Evolutionary conservation across 345 rosid genomes (phyloP).

Genomic region (Gossypium rotundifolium): DNA sequence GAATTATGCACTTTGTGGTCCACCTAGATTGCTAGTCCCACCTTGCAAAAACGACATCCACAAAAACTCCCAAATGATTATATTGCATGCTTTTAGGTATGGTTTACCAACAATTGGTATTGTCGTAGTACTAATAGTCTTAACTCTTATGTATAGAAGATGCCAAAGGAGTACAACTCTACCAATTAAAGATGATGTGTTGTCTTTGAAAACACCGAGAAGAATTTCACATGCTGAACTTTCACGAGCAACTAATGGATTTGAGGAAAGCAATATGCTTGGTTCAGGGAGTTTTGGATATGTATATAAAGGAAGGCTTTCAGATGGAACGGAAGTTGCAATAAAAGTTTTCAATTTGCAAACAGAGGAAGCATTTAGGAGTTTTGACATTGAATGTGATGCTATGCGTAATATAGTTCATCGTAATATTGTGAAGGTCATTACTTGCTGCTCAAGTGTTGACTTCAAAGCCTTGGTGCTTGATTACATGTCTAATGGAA

Average conservation of each 20-base stretch:
- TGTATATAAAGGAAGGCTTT: neutral
- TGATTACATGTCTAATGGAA: slow-evolving; percentile 17
- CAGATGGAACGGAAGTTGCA: neutral
- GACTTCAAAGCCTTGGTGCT: slow-evolving; percentile 12
- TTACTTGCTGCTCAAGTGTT: slow-evolving; percentile 11
- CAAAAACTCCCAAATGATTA: neutral
- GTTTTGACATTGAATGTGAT: slow-evolving; percentile 11
- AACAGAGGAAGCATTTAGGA: neutral
- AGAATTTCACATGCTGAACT: neutral
- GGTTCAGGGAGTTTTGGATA: neutral
- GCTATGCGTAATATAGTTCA: neutral
- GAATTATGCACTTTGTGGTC: neutral
- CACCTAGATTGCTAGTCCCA: neutral
- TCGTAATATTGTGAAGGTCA: slow-evolving; percentile 23
- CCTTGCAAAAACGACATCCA: neutral
- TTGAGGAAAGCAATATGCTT: neutral
- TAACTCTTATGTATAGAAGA: neutral
- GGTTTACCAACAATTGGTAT: neutral
- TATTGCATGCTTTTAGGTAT: neutral
- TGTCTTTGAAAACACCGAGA: neutral
- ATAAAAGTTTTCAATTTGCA: neutral
- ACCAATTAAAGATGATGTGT: neutral
- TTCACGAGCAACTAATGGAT: neutral
- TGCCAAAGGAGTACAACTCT: no score
- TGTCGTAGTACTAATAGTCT: neutral